Percentiles rank a stretch among this genome's conserved stretches.
Conservation (phyloP, 768 basidiomycete genomes). For the Hysterangium stoloniferum region DNA sequence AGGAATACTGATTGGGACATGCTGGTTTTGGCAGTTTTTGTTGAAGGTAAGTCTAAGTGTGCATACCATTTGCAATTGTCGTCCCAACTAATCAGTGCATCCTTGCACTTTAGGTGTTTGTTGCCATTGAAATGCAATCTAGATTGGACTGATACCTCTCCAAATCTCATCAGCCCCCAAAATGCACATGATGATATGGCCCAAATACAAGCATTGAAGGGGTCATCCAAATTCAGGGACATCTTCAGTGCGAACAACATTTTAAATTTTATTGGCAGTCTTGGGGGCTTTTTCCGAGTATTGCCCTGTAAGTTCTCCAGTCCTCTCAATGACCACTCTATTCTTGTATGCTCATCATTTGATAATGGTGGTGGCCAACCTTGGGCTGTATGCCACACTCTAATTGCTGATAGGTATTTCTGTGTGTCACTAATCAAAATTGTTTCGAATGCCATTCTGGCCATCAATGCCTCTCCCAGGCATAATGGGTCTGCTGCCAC, state of each 20-base stretch:
- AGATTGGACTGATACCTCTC: constrained; percentile 27
- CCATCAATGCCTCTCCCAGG: constrained; percentile 4
- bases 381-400: constrained; percentile 33
- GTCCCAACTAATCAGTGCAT: constrained; percentile 20
- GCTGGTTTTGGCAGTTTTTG: constrained; percentile 30
- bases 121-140: constrained; percentile 16
- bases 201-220: constrained; percentile 36
- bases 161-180: constrained; percentile 33
- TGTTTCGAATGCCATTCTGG: constrained; percentile 23
- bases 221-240: constrained; percentile 18
- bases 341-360: constrained; percentile 14
- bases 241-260: constrained; percentile 24
- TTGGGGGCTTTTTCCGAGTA: constrained; percentile 15
- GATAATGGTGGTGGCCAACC: constrained; percentile 30
- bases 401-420: constrained; percentile 31
- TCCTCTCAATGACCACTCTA: constrained; percentile 26
- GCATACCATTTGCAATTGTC: constrained; percentile 22
- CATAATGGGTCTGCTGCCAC: constrained; percentile 24
- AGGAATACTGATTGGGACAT: constrained; percentile 27
- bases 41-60: constrained; percentile 24
- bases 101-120: constrained; percentile 21
- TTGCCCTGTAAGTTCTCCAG: constrained; percentile 19
- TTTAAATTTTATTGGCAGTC: constrained; percentile 26
- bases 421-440: constrained; percentile 18
- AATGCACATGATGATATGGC: constrained; percentile 27